Evolutionary conservation across 352 stramenopile genomes (phyloP).

Genomic region (Phytophthora idaei): DNA sequence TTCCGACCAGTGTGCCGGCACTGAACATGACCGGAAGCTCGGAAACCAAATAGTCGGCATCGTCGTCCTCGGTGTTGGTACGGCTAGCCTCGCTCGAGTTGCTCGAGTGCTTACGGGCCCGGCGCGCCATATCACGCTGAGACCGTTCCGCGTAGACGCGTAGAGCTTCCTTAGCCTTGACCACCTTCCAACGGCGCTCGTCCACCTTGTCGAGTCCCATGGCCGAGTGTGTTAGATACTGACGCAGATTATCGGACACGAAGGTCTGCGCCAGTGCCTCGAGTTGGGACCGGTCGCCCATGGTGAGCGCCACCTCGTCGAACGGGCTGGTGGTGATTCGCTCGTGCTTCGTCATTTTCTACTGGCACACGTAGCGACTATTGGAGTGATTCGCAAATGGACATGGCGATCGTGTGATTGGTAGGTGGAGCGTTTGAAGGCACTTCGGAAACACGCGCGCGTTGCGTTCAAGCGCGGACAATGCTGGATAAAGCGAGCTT

Average conservation of each 20-base stretch:
- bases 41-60: conserved; percentile 18
- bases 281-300: conserved; percentile 30
- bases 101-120: conserved; percentile 19
- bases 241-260: conserved; percentile 40
- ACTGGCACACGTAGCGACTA: not conserved
- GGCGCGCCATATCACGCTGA: conserved; percentile 31
- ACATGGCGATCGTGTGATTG: not conserved
- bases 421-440: conserved; percentile 1
- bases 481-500: conserved; percentile 28
- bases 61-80: conserved; percentile 10
- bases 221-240: conserved; percentile 44
- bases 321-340: conserved; percentile 36
- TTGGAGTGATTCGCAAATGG: conserved; percentile 30
- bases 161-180: conserved; percentile 37
- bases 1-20: conserved; percentile 34
- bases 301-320: conserved; percentile 29
- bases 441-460: not conserved
- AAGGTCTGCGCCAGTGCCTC: conserved; percentile 34
- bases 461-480: conserved; percentile 5
- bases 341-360: conserved; percentile 19
- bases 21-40: conserved; percentile 38
- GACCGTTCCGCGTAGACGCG: conserved; percentile 38
- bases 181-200: conserved; percentile 35
- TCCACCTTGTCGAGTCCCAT: conserved; percentile 40
- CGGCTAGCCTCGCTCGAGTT: conserved; percentile 11